Evolutionary conservation across 2,329 filamentous ascomycete genomes (phyloP).

Genomic region (Paecilomyces formosus): DNA sequence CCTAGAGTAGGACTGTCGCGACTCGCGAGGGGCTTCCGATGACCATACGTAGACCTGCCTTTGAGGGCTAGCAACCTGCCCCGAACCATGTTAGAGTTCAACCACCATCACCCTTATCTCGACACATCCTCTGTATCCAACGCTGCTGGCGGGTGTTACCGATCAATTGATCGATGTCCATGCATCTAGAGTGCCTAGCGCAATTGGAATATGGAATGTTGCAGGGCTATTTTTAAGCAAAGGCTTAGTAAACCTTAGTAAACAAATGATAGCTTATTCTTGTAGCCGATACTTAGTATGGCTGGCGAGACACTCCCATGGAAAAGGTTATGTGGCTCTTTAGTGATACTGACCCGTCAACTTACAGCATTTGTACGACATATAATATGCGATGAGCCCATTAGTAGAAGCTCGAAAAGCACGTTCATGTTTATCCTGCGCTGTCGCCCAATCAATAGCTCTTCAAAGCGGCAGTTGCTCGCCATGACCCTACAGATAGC

Average conservation of each 20-base stretch:
- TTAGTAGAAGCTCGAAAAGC: no score
- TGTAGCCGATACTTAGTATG: no score
- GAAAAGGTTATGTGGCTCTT: no score
- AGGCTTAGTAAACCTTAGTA: background rate
- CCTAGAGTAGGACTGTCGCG: background rate
- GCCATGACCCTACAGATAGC: no score
- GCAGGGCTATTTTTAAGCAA: background rate
- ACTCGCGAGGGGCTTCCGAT: background rate
- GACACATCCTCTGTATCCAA: background rate
- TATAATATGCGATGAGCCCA: no score
- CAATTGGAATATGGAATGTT: background rate
- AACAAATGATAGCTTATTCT: no score
- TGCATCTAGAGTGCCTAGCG: background rate
- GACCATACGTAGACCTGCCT: background rate
- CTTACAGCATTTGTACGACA: no score
- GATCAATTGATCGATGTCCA: background rate
- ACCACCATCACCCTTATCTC: background rate
- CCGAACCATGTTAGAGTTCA: background rate
- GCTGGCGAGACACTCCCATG: no score
- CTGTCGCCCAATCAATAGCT: no score
- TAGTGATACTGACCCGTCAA: no score
- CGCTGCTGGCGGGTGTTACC: background rate
- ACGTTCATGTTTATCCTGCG: no score
- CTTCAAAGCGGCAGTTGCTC: no score
- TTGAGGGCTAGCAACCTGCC: background rate